These are phyloP conservation scores for Boletus coccyginus DNA, from an alignment of 768 basidiomycete genomes.

Conservation along the genomic window DNA sequence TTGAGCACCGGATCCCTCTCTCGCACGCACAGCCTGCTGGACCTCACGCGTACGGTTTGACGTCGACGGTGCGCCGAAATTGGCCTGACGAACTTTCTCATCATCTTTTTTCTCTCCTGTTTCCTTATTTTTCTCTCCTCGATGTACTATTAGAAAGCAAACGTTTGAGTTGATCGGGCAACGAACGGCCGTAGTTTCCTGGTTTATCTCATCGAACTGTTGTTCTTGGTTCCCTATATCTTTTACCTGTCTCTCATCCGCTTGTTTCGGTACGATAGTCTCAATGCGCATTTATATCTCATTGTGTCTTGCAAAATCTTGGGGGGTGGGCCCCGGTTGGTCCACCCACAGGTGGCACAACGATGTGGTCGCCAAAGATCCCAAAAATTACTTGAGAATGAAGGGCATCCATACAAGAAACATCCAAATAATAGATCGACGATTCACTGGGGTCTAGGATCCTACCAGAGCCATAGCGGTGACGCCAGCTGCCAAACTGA, in stretches of 20 bases:
- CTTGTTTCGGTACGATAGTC: background rate
- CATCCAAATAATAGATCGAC: background rate
- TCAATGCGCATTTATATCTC: background rate
- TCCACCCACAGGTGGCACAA: background rate
- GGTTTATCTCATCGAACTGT: background rate
- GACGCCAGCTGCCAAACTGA: conserved; percentile 60
- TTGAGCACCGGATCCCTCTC: background rate
- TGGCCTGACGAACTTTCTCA: background rate
- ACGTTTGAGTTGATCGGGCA: background rate
- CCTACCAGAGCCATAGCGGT: conserved; percentile 62
- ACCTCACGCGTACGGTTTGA: conserved; percentile 1
- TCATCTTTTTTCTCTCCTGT: background rate
- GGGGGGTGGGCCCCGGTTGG: background rate
- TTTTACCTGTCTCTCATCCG: background rate
- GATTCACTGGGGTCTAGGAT: conserved; percentile 7
- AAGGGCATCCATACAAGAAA: background rate
- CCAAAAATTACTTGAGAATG: background rate
- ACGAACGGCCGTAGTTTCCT: conserved; percentile 4
- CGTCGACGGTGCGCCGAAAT: background rate
- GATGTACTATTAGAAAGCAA: background rate
- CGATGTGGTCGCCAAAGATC: background rate
- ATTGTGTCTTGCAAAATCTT: conserved; percentile 3
- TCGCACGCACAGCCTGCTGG: background rate
- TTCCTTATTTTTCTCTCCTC: background rate
- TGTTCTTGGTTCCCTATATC: background rate